phyloP scores from a whole-genome alignment of 176 grass and related monocot genomes.

The Eremochloa ophiuroides region DNA sequence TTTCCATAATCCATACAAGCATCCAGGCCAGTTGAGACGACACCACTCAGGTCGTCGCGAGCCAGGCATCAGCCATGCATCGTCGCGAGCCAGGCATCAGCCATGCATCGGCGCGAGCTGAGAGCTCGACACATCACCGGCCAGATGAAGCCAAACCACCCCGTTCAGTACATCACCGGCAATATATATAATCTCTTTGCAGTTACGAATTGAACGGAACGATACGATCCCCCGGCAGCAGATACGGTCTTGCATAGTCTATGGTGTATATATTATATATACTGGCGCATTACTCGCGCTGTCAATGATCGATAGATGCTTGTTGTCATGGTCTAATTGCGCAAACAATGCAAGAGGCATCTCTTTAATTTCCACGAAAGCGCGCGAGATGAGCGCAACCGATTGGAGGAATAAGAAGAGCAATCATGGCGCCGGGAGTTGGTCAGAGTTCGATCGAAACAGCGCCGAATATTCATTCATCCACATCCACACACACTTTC shows the following conservation, averaged over 20 bases:
- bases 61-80: too few relatives aligned
- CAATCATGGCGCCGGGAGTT: not conserved
- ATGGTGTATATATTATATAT: conserved; percentile 10
- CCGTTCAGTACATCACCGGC: not conserved
- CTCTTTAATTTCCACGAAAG: conserved; percentile 26
- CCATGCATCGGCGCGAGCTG: not conserved
- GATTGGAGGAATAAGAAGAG: conserved; percentile 22
- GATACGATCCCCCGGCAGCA: conserved; percentile 3
- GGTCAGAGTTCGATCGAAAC: conserved; percentile 1
- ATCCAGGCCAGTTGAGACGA: not conserved
- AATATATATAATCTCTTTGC: not conserved
- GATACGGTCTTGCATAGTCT: not conserved
- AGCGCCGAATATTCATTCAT: conserved; percentile 24
- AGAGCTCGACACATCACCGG: conserved; percentile 32
- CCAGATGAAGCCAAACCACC: not conserved
- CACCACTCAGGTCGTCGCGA: not conserved
- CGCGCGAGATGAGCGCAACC: conserved; percentile 16
- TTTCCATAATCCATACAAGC: not conserved
- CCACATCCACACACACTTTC: not conserved
- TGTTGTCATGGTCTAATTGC: not conserved
- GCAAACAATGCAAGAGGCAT: not conserved
- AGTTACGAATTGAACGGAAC: not conserved
- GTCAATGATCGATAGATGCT: not conserved
- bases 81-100: too few relatives aligned
- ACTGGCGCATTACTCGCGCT: not conserved